phyloP scores from a whole-genome alignment of 345 rosid genomes.

The Carallia brachiata region DNA sequence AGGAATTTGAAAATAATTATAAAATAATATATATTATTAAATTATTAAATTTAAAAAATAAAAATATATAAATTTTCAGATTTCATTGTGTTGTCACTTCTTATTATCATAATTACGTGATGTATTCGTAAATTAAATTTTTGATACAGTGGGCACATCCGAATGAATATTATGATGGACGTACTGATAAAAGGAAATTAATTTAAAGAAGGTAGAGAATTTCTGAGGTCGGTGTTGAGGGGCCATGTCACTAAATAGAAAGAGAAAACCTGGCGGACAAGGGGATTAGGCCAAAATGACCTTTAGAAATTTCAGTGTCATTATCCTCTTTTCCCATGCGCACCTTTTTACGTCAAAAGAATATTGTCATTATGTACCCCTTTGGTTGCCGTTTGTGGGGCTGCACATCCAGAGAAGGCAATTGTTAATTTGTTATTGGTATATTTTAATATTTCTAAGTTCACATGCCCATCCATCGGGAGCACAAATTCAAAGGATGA shows the following conservation, averaged over 20 bases:
- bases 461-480: constrained; percentile 5
- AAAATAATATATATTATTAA: too few species aligned
- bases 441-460: not conserved
- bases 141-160: too few species aligned
- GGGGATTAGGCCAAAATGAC: constrained; percentile 11
- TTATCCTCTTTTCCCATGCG: not conserved
- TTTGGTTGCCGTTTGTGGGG: not conserved
- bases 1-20: too few species aligned
- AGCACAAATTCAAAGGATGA: not conserved
- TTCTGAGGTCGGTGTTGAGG: not conserved
- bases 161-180: too few species aligned
- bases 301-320: not conserved
- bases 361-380: not conserved
- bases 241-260: constrained; percentile 3
- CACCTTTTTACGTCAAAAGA: constrained; percentile 2
- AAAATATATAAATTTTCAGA: too few species aligned
- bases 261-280: not conserved
- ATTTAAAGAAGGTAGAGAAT: too few species aligned
- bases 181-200: too few species aligned
- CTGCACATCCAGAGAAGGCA: not conserved
- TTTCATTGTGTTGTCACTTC: too few species aligned
- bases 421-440: not conserved
- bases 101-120: too few species aligned
- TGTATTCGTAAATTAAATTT: too few species aligned
- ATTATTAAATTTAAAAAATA: too few species aligned